phyloP scores from a whole-genome alignment of 805 yeast genomes.

The Starmerella bombicola region DNA sequence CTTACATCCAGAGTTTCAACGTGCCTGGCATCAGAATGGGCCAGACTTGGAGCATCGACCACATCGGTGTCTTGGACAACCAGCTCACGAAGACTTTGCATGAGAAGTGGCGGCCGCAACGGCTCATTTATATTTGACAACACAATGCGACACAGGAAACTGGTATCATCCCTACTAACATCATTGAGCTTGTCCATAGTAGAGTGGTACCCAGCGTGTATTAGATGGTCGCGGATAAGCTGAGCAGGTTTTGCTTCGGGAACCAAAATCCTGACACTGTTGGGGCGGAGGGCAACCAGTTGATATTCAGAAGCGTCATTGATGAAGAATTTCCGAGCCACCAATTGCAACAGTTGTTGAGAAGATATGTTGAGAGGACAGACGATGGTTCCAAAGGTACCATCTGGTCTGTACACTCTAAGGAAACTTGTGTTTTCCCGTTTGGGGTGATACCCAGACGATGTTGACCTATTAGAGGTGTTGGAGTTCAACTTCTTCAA shows the following conservation, averaged over 20 bases:
- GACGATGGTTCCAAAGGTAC: slow-evolving; percentile 71
- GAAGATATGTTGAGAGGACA: slow-evolving; percentile 70
- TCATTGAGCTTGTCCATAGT: slow-evolving; percentile 11
- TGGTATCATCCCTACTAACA: slow-evolving; percentile 21
- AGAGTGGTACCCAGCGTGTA: slow-evolving; percentile 17
- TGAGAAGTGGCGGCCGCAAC: slow-evolving; percentile 15
- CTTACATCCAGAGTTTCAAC: slow-evolving; percentile 13
- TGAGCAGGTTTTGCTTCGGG: slow-evolving; percentile 13
- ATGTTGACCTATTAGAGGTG: too few relatives aligned
- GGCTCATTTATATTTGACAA: slow-evolving; percentile 14
- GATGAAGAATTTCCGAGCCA: slow-evolving; percentile 55
- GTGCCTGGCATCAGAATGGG: slow-evolving; percentile 4
- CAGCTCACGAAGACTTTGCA: slow-evolving; percentile 11
- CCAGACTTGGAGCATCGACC: slow-evolving; percentile 15
- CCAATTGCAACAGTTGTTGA: slow-evolving; percentile 53
- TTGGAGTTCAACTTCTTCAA: too few relatives aligned
- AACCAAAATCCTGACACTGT: slow-evolving; percentile 13
- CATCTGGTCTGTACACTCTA: slow-evolving; percentile 71
- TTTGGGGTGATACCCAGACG: too few relatives aligned
- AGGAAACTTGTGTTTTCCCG: slow-evolving; percentile 27
- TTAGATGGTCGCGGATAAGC: slow-evolving; percentile 13
- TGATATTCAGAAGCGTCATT: slow-evolving; percentile 16
- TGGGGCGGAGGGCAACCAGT: slow-evolving; percentile 15
- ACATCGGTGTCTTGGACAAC: slow-evolving; percentile 15
- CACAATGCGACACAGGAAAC: slow-evolving; percentile 21